Conservation (phyloP, 192 early-diverging fungal genomes). For the Backusella parvicylindrica region DNA sequence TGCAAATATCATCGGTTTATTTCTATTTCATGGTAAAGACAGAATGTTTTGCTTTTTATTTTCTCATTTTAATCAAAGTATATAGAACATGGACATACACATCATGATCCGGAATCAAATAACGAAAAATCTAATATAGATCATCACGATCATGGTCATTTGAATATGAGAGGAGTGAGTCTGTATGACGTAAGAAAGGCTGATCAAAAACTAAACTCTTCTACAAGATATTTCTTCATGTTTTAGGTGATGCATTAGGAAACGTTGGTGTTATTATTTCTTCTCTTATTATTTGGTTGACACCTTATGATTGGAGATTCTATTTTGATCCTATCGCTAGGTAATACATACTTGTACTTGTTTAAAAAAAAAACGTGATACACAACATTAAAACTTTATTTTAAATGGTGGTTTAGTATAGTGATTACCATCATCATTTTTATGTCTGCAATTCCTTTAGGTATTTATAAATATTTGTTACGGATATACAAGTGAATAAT, state of each 20-base stretch:
- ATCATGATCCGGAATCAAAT: slow-evolving; percentile 35
- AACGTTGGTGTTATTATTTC: slow-evolving; percentile 84
- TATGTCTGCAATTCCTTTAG: slow-evolving; percentile 42
- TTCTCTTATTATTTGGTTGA: slow-evolving; percentile 73
- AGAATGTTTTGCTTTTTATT: background rate
- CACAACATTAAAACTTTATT: background rate
- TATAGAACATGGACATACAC: slow-evolving; percentile 45
- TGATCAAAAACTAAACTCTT: background rate
- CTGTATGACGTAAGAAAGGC: background rate
- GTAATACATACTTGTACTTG: slow-evolving; percentile 8
- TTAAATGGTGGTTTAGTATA: slow-evolving; percentile 26
- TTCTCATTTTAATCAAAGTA: background rate
- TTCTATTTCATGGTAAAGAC: slow-evolving; percentile 71
- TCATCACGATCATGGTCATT: slow-evolving; percentile 30
- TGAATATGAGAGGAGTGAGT: slow-evolving; percentile 51
- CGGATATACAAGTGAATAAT: background rate
- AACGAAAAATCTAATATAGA: slow-evolving; percentile 26
- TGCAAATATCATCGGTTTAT: slow-evolving; percentile 77
- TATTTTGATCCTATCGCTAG: slow-evolving; percentile 88
- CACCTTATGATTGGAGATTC: slow-evolving; percentile 62
- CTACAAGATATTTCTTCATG: slow-evolving; percentile 77
- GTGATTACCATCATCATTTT: slow-evolving; percentile 65
- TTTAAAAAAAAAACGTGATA: background rate
- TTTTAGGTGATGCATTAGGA: slow-evolving; percentile 86
- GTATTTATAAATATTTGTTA: slow-evolving; percentile 9